These are phyloP conservation scores for Dovyalis caffra DNA, from an alignment of 345 rosid genomes.

Conservation along the genomic window DNA sequence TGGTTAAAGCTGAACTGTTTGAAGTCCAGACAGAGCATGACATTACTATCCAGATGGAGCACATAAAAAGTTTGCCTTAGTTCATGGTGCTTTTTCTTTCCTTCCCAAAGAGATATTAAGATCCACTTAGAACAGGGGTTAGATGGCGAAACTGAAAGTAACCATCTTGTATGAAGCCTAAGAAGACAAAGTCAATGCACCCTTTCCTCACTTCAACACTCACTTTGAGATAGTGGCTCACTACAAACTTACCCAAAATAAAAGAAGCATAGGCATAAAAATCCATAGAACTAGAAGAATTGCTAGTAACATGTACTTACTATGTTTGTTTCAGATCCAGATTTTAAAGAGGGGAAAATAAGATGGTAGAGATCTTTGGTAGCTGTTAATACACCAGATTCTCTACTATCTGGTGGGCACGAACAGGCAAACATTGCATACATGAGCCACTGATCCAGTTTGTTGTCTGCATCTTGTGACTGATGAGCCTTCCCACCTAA, in stretches of 20 bases:
- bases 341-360: slow-evolving; percentile 79
- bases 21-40: no score
- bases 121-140: neutral
- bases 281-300: neutral
- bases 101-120: neutral
- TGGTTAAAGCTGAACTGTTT: no score
- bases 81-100: neutral
- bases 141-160: neutral
- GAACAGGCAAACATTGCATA: slow-evolving; percentile 96
- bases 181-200: neutral
- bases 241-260: no score
- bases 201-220: neutral
- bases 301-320: slow-evolving; percentile 45
- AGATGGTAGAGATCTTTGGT: slow-evolving; percentile 86
- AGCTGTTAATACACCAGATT: slow-evolving; percentile 74
- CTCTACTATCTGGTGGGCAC: slow-evolving; percentile 85
- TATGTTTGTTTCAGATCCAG: slow-evolving; percentile 80
- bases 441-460: slow-evolving; percentile 97
- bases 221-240: neutral
- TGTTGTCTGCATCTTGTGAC: slow-evolving; percentile 86
- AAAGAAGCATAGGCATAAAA: neutral
- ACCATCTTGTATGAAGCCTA: neutral
- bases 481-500: slow-evolving; percentile 91
- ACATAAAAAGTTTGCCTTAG: neutral
- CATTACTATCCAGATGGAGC: neutral